Evolutionary conservation across 768 basidiomycete genomes (phyloP).

Genomic region (Tulasnella sp.): DNA sequence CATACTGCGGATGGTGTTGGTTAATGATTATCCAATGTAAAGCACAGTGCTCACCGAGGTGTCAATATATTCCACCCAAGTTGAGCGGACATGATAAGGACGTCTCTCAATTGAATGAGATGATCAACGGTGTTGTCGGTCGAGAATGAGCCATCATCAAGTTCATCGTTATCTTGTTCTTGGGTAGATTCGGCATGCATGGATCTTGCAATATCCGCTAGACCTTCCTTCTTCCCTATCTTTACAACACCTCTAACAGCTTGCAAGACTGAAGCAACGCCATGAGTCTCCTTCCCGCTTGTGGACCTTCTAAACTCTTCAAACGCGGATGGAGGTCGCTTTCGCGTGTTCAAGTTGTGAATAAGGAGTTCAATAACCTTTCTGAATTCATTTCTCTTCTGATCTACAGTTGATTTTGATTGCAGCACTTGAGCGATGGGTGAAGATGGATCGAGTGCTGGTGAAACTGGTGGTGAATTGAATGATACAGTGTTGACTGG

Average conservation of each 20-base stretch:
- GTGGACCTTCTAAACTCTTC: slow-evolving; percentile 28
- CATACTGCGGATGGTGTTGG: no score
- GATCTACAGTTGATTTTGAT: slow-evolving; percentile 17
- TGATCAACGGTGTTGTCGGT: slow-evolving; percentile 56
- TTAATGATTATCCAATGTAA: neutral
- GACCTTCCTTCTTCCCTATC: slow-evolving; percentile 26
- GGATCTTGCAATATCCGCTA: slow-evolving; percentile 30
- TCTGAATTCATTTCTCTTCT: slow-evolving; percentile 44
- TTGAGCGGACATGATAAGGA: slow-evolving; percentile 40
- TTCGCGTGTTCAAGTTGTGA: slow-evolving; percentile 45
- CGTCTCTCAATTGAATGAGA: slow-evolving; percentile 48
- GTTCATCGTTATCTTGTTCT: slow-evolving; percentile 16
- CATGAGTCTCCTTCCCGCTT: slow-evolving; percentile 24
- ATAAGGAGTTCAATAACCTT: slow-evolving; percentile 58
- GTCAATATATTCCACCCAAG: slow-evolving; percentile 55
- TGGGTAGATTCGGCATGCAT: no score
- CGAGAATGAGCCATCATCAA: slow-evolving; percentile 34
- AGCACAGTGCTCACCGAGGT: slow-evolving; percentile 31
- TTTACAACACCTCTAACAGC: slow-evolving; percentile 29
- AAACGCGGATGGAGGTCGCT: slow-evolving; percentile 40
- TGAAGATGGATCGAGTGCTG: neutral
- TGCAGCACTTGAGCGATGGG: slow-evolving; percentile 1
- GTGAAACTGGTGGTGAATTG: neutral
- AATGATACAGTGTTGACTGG: no score
- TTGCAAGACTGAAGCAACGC: slow-evolving; percentile 31